phyloP scores from a whole-genome alignment of 73 alveolate species.

The Paramecium primaurelia region DNA sequence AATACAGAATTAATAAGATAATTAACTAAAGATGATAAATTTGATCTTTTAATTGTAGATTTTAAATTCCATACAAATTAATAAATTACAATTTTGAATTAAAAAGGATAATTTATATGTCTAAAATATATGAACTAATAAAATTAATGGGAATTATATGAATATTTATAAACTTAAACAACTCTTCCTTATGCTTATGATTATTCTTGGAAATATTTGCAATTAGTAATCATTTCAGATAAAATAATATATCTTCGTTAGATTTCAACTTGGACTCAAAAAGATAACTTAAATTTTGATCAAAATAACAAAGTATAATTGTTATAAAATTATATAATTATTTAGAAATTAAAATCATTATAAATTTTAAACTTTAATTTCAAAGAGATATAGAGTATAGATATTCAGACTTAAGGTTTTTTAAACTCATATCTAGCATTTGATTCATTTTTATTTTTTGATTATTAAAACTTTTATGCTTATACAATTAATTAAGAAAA shows the following conservation, averaged over 20 bases:
- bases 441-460: neutral
- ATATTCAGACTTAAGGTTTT: neutral
- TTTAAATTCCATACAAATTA: neutral
- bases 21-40: neutral
- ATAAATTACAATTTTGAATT: neutral
- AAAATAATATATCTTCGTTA: neutral
- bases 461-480: neutral
- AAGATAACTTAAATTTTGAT: neutral
- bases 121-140: neutral
- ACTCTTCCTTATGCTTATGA: neutral
- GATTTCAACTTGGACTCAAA: neutral
- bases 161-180: neutral
- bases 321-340: neutral
- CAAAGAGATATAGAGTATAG: neutral
- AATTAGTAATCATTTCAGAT: neutral
- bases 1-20: neutral
- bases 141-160: neutral
- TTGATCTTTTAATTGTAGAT: neutral
- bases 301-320: neutral
- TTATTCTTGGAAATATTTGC: neutral
- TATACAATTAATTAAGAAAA: neutral
- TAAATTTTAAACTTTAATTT: neutral
- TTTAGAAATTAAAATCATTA: neutral
- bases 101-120: neutral
- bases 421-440: neutral